phyloP scores from a whole-genome alignment of 305 asterid species.

The Rubia tinctorum region DNA sequence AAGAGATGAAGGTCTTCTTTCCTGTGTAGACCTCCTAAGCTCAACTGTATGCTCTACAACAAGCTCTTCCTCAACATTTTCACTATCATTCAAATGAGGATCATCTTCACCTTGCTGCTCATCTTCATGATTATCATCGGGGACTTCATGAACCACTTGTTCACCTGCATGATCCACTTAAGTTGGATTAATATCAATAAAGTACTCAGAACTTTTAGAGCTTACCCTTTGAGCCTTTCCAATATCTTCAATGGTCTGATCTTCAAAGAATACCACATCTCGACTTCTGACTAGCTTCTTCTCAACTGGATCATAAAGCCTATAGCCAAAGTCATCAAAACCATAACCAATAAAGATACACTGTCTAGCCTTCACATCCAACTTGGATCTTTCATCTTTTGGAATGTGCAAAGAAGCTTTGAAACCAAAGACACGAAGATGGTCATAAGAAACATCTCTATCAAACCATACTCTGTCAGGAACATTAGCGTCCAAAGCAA shows the following conservation, averaged over 20 bases:
- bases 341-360: neutral
- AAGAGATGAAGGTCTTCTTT: too few species aligned
- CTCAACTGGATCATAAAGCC: neutral
- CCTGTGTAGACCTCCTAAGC: too few species aligned
- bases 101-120: neutral
- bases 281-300: conserved; percentile 10
- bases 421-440: conserved; percentile 8
- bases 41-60: too few species aligned
- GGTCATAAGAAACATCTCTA: neutral
- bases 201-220: too few species aligned
- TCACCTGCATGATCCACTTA: too few species aligned
- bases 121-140: too few species aligned
- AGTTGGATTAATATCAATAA: too few species aligned
- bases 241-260: conserved; percentile 1
- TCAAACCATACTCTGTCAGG: neutral
- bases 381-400: conserved; percentile 7
- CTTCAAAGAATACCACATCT: neutral
- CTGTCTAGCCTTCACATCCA: neutral
- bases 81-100: too few species aligned
- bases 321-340: neutral
- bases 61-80: too few species aligned
- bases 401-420: conserved; percentile 1
- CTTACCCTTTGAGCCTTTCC: too few species aligned
- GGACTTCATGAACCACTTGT: too few species aligned
- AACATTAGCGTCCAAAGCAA: neutral